These are phyloP conservation scores for Blastomyces percursus DNA, from an alignment of 2,329 filamentous ascomycete genomes.

Conservation along the genomic window DNA sequence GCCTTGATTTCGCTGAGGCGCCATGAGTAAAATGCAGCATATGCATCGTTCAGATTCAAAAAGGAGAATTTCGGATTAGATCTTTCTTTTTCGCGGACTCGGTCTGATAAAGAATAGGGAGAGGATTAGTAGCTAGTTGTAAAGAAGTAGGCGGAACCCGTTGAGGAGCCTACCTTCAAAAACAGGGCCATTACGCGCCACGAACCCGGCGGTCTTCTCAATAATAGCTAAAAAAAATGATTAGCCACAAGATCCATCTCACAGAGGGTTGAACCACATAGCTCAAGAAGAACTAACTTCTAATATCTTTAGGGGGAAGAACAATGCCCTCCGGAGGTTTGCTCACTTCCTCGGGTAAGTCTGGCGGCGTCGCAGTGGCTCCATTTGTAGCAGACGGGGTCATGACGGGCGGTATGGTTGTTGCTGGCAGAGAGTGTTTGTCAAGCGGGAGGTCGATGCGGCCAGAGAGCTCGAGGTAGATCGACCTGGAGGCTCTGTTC, in stretches of 20 bases:
- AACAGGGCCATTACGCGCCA: slow-evolving; percentile 53
- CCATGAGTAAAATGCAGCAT: slow-evolving; percentile 84
- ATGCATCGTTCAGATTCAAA: slow-evolving; percentile 66
- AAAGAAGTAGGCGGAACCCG: not conserved
- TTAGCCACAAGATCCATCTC: slow-evolving; percentile 17
- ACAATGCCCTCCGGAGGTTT: slow-evolving; percentile 76
- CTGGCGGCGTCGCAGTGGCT: slow-evolving; percentile 23
- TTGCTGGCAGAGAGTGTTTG: not conserved
- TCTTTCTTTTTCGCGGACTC: slow-evolving; percentile 73
- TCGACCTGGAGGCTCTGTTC: not conserved
- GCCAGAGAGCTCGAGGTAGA: not conserved
- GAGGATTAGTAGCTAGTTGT: not conserved
- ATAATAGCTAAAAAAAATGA: slow-evolving; percentile 47
- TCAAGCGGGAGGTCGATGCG: not conserved
- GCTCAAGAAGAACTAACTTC: slow-evolving; percentile 37
- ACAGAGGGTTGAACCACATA: not conserved
- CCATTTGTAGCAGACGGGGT: slow-evolving; percentile 32
- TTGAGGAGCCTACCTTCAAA: slow-evolving; percentile 49
- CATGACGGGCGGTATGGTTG: slow-evolving; percentile 22
- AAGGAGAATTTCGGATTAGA: slow-evolving; percentile 88
- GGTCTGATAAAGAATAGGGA: slow-evolving; percentile 39
- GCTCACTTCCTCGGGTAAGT: slow-evolving; percentile 47
- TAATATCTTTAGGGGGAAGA: slow-evolving; percentile 73
- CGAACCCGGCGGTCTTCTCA: slow-evolving; percentile 91
- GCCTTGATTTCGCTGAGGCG: slow-evolving; percentile 73